These are phyloP conservation scores for Ceratobasidium sp. DNA, from an alignment of 1,284 basidiomycete species.

Conservation along the genomic window DNA sequence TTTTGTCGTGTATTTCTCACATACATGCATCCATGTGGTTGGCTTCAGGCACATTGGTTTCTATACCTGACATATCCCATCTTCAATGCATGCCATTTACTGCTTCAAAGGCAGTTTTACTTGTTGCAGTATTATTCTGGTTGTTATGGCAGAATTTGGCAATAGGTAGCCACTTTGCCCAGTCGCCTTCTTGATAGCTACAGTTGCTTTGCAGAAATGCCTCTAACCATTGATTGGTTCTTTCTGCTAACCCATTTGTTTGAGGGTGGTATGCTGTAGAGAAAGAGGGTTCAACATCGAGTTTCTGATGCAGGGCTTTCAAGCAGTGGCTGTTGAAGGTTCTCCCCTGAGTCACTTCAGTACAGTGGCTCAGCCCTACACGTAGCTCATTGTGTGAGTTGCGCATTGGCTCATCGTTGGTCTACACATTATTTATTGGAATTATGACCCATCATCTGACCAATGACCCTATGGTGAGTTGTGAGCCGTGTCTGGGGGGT, in stretches of 20 bases:
- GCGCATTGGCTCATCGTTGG: too few relatives aligned
- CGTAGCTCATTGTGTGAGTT: too few relatives aligned
- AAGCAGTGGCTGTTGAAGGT: conserved; percentile 49
- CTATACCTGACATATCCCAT: background rate
- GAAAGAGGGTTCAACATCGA: conserved; percentile 43
- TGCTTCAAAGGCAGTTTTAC: conserved; percentile 49
- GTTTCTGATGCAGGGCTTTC: conserved; percentile 37
- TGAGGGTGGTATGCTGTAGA: conserved; percentile 53
- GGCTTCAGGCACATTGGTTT: background rate
- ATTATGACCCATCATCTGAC: too few relatives aligned
- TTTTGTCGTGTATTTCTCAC: background rate
- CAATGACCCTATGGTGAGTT: too few relatives aligned
- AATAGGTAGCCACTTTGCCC: conserved; percentile 45
- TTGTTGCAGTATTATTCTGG: conserved; percentile 20
- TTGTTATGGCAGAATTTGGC: conserved; percentile 47
- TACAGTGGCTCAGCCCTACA: too few relatives aligned
- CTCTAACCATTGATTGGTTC: conserved; percentile 51
- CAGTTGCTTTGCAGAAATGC: conserved; percentile 46
- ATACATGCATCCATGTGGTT: background rate
- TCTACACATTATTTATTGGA: too few relatives aligned
- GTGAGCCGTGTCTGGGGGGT: too few relatives aligned
- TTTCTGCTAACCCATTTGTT: conserved; percentile 54
- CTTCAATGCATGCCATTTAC: conserved; percentile 48
- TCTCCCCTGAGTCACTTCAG: background rate
- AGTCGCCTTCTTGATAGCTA: conserved; percentile 46